Evolutionary conservation across 805 yeast species (phyloP), one percentile per base, ranked within the genome.

Genomic region (Kuraishia capsulata): DNA sequence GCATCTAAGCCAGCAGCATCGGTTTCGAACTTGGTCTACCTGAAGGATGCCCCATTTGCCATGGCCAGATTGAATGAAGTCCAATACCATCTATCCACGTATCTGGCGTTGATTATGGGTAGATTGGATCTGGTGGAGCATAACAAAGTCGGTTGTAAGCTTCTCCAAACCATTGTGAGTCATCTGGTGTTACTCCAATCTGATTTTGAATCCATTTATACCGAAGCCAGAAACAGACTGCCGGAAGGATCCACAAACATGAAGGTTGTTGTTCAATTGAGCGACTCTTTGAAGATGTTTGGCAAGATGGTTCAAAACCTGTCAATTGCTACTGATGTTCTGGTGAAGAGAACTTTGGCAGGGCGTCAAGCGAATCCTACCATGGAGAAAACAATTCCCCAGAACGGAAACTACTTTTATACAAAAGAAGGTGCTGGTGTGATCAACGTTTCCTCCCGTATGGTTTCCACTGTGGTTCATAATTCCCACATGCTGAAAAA

Each of bases 71-170:
- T 82, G 19, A 70, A 75, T 20, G 89, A 82, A 54, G 71, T 82
- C 30, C 71, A 80, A 47, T 71, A 73, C 20, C 62, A 78, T 4
- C 50, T 81, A 13, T 71, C 73, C 48, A 65, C 74, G 1, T 83
- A 83, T 49, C 62, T 82, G 44, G 79, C 81, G 2, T 50, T 84
- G 45, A 71, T 83, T 8, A 65, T 81, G 13, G 94, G 94, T n/a
- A 61, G 94, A 48, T 58, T 84, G 45, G 92, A 84, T 54, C 65
- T 84, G 56, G 75, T 83, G 26, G 92, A 84, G 51, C 81, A 78
- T 47, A 83, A 82, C 51, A 69, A 77, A 3, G 64, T 65, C 14
- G 90, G 90, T 2, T 78, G 87, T 50, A 81, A 79, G 44, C 55
- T 77, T 5, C 54, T 84, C 39, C 89, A 83, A 48, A 65, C 70